Evolutionary conservation across 2,329 filamentous ascomycete species (phyloP), one percentile per base, ranked within the genome.

Genomic region (Trichoderma brevicompactum): DNA sequence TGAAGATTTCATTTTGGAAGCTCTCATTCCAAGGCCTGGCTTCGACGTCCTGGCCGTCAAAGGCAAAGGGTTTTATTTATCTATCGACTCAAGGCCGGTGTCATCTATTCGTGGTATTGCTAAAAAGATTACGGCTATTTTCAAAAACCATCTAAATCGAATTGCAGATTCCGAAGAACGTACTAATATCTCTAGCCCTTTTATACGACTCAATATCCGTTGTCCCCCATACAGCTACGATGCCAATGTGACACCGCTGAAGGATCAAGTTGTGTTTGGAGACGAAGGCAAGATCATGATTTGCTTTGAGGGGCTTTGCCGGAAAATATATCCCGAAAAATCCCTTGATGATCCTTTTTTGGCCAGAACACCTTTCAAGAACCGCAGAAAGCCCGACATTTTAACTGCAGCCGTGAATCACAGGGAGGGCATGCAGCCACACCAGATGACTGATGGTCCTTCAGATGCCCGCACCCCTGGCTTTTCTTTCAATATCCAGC

Each of bases 211-310:
- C 43, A 84, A 87, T 65, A 86, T 94, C 36, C 74, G 74, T 13
- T 93, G 89, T 71, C 83, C 86, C 0, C 72, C 78, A 1, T 82
- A 82, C 34, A 87, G 81, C 65, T 94, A 94, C 70, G 91, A 94
- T 75, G 80, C 83, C 1, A 94, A 93, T 69, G 76, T 93, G 6
- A 87, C 92, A 66, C 85, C 90, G 3, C 80, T 86, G 3, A 94
- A 94, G 72, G 87, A 92, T 65, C 86, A 92, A 70, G 82, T 94
- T 2, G 71, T 92, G 0, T 92, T 94, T 71, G 79, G 79, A 5
- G 79, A 91, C 58, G 83, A 88, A 67, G 54, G 74, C 2, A 55
- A 61, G 2, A 50, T 86, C 0, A 68, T 85, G 2, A 70, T 77
- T n/a, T 74, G 79, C 17, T 86, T 87, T 56, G 78, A 79, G 40